A percentile compares a stretch with the other conserved stretches of the same genome.
These are phyloP conservation scores for Nissolia schottii DNA, from an alignment of 306 rosid species.

Conservation along the genomic window DNA sequence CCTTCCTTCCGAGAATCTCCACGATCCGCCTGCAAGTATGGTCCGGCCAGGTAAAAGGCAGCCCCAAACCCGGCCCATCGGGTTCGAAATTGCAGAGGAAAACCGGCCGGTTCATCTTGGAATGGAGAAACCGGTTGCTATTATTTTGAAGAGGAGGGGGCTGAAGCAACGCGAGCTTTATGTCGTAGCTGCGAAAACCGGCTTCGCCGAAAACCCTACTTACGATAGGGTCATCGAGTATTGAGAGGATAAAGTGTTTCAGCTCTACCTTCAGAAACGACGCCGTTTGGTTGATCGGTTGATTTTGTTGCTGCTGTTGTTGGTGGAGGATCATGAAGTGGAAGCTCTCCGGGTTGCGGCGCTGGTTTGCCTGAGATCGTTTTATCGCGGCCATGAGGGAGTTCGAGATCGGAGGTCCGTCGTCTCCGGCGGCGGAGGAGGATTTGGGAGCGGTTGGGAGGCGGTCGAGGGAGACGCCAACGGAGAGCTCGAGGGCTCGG, in stretches of 20 bases:
- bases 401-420: constrained; percentile 83
- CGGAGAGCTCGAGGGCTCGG: constrained; percentile 81
- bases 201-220: constrained; percentile 86
- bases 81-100: constrained; percentile 63
- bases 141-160: constrained; percentile 21
- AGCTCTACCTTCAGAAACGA: constrained; percentile 77
- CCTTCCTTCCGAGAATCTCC: constrained; percentile 44
- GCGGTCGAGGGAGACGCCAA: constrained; percentile 86
- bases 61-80: constrained; percentile 29
- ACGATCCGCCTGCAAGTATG: constrained; percentile 60
- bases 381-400: constrained; percentile 97
- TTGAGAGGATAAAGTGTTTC: constrained; percentile 76
- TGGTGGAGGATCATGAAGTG: constrained; percentile 58
- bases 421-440: not conserved
- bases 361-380: constrained; percentile 89
- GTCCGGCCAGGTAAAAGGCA: constrained; percentile 36
- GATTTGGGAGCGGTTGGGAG: constrained; percentile 48
- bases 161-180: constrained; percentile 69
- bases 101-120: constrained; percentile 33
- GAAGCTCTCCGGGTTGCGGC: constrained; percentile 85
- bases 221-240: constrained; percentile 95
- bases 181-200: constrained; percentile 73
- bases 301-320: constrained; percentile 35
- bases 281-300: constrained; percentile 42
- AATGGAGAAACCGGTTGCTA: not conserved